A percentile compares a stretch with the other conserved stretches of the same genome.
These are phyloP conservation scores for Salvia splendens DNA, from an alignment of 257 asterid genomes.

Conservation along the genomic window DNA sequence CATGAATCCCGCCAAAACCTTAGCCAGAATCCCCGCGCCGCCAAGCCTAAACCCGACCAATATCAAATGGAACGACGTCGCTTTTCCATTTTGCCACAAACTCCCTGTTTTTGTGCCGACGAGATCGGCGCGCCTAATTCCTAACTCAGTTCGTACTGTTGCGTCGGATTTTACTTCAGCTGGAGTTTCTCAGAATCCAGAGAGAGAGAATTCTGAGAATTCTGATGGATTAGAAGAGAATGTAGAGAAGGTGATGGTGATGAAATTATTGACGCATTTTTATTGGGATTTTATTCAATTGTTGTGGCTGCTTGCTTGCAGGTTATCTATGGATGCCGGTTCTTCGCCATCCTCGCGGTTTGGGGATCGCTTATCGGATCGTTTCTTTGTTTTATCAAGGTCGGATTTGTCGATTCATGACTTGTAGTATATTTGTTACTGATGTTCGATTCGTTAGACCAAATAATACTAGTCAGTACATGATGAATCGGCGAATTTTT, in stretches of 20 bases:
- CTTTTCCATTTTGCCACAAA: constrained; percentile 28
- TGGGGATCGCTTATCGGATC: constrained; percentile 87
- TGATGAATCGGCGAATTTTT: no score
- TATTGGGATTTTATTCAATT: not conserved
- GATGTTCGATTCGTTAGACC: no score
- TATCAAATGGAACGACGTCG: constrained; percentile 35
- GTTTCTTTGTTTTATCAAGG: constrained; percentile 84
- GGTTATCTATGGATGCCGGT: constrained; percentile 79
- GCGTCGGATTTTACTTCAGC: constrained; percentile 42
- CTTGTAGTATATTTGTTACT: not conserved
- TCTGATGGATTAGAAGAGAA: constrained; percentile 46
- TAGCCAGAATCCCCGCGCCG: constrained; percentile 41
- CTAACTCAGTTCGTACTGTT: constrained; percentile 35
- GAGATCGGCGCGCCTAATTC: constrained; percentile 16
- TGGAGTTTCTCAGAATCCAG: constrained; percentile 33
- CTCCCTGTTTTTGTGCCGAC: constrained; percentile 23
- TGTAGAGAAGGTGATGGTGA: constrained; percentile 63
- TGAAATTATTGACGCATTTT: not conserved
- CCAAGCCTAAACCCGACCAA: constrained; percentile 27
- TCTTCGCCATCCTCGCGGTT: constrained; percentile 90
- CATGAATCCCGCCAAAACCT: constrained; percentile 48
- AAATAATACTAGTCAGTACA: no score
- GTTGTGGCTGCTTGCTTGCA: constrained; percentile 33
- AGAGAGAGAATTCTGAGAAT: constrained; percentile 37
- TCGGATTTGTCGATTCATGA: constrained; percentile 7